These are phyloP conservation scores for Ambrosiella xylebori DNA, from an alignment of 2,329 filamentous ascomycete species.

Conservation along the genomic window DNA sequence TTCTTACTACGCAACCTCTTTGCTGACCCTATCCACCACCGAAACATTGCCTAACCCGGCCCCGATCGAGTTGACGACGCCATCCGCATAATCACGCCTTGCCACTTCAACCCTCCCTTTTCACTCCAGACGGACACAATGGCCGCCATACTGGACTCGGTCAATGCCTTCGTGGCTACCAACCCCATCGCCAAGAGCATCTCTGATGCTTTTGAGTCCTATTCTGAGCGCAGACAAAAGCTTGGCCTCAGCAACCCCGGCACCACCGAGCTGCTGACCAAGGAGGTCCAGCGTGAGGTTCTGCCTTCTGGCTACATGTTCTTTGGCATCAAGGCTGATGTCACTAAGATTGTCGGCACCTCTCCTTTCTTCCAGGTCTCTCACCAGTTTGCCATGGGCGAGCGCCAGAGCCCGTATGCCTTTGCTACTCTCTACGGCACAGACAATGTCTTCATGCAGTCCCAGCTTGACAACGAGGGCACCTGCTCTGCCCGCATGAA, in stretches of 20 bases:
- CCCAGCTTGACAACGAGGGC: slow-evolving; percentile 84
- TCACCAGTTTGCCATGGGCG: slow-evolving; percentile 89
- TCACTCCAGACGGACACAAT: slow-evolving; percentile 22
- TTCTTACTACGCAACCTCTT: background rate
- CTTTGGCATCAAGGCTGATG: slow-evolving; percentile 82
- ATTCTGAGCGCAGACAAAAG: slow-evolving; percentile 71
- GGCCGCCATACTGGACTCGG: slow-evolving; percentile 35
- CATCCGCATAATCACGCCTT: background rate
- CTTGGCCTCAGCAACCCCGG: slow-evolving; percentile 85
- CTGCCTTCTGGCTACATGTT: slow-evolving; percentile 95
- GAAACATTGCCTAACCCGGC: background rate
- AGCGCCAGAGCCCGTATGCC: slow-evolving; percentile 82
- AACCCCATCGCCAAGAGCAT: slow-evolving; percentile 56
- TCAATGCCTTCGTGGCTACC: slow-evolving; percentile 46
- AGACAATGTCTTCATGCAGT: slow-evolving; percentile 90
- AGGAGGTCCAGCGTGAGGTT: slow-evolving; percentile 91
- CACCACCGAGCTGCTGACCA: slow-evolving; percentile 72
- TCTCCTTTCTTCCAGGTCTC: slow-evolving; percentile 91
- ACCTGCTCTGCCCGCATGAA: slow-evolving; percentile 80
- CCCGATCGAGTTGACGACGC: background rate
- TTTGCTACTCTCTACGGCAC: slow-evolving; percentile 91
- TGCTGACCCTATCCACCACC: background rate
- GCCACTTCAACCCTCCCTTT: background rate
- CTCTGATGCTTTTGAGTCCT: slow-evolving; percentile 61
- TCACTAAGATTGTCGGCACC: slow-evolving; percentile 92